Evolutionary conservation across 1,284 basidiomycete genomes (phyloP).

Genomic region (Mycena citricolor): DNA sequence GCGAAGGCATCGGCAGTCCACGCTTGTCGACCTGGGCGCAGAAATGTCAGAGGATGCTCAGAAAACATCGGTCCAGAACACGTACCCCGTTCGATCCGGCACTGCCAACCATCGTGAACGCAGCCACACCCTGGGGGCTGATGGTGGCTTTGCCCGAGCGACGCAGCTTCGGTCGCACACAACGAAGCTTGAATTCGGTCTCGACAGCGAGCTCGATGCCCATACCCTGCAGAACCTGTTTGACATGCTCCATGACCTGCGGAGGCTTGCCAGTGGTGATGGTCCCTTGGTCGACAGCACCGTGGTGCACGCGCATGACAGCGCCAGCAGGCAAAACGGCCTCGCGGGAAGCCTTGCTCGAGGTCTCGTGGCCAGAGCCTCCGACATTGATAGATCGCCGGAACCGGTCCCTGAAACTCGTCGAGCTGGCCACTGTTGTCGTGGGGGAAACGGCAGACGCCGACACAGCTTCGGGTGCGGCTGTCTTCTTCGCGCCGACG

Average conservation of each 20-base stretch:
- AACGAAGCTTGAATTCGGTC: conserved; percentile 86
- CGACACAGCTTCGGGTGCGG: conserved; percentile 45
- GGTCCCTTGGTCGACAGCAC: conserved; percentile 90
- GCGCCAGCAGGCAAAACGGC: conserved; percentile 37
- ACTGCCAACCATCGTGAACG: conserved; percentile 75
- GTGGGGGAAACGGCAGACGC: conserved; percentile 49
- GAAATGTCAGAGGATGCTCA: conserved; percentile 7
- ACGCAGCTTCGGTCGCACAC: conserved; percentile 72
- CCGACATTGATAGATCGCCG: conserved; percentile 47
- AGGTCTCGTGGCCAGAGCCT: no score
- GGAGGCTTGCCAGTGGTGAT: conserved; percentile 87
- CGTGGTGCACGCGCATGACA: conserved; percentile 85
- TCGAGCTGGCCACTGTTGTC: no score
- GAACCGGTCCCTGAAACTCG: conserved; percentile 50
- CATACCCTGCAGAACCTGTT: conserved; percentile 82
- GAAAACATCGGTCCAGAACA: conserved; percentile 21
- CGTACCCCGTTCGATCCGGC: conserved; percentile 80
- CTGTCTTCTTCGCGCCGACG: conserved; percentile 3
- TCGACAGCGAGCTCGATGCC: conserved; percentile 89
- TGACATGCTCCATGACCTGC: conserved; percentile 86
- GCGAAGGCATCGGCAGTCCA: conserved; percentile 76
- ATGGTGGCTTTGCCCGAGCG: conserved; percentile 50
- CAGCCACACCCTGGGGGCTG: conserved; percentile 51
- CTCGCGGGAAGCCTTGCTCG: conserved; percentile 10
- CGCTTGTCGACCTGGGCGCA: conserved; percentile 71